phyloP scores from a whole-genome alignment of 768 basidiomycete species.

The Boletus subcaerulescens region DNA sequence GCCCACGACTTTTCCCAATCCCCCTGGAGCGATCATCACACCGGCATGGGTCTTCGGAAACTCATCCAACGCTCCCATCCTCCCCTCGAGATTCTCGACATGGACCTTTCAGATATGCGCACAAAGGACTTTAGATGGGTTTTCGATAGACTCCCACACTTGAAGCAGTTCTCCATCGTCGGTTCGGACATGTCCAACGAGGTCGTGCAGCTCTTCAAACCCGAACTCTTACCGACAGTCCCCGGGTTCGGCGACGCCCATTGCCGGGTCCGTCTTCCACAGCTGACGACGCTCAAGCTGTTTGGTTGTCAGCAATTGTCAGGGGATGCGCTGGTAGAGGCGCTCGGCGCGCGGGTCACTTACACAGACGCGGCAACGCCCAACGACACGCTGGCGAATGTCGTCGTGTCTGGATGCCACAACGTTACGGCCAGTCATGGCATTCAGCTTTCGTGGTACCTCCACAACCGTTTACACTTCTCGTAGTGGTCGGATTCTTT shows the following conservation, averaged over 20 bases:
- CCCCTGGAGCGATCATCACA: conserved; percentile 72
- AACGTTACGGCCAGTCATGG: conserved; percentile 19
- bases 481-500: conserved; percentile 9
- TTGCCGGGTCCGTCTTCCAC: conserved; percentile 51
- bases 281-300: conserved; percentile 49
- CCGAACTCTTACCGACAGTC: conserved; percentile 24
- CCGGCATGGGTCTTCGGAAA: conserved; percentile 73
- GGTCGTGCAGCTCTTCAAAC: conserved; percentile 59
- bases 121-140: conserved; percentile 76
- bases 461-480: conserved; percentile 26
- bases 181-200: conserved; percentile 80
- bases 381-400: conserved; percentile 24
- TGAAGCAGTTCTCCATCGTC: conserved; percentile 69
- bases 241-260: conserved; percentile 8
- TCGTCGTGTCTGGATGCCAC: conserved; percentile 26
- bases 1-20: conserved; percentile 72
- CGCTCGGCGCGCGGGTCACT: conserved; percentile 46
- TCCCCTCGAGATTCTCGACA: conserved; percentile 62
- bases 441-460: conserved; percentile 25
- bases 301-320: conserved; percentile 62
- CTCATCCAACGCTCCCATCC: conserved; percentile 61
- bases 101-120: conserved; percentile 82
- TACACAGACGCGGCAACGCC: conserved; percentile 35
- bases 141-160: conserved; percentile 50
- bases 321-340: conserved; percentile 55